Percentiles rank a stretch among this genome's conserved stretches.
Evolutionary conservation across 176 grass and related monocot species (phyloP).

Genomic region (Musa schizocarpa): DNA sequence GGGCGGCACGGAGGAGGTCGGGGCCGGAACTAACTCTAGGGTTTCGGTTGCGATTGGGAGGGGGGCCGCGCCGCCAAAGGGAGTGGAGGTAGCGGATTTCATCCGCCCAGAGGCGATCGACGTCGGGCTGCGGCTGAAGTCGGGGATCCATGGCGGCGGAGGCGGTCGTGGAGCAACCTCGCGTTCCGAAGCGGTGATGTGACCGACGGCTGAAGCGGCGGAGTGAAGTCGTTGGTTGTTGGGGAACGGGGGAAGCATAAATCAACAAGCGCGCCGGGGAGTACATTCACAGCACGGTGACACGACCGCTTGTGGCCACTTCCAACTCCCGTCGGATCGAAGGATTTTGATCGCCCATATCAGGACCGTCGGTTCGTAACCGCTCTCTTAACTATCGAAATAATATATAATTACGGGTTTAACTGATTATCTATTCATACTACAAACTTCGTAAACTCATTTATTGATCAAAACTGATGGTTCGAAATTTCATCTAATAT

Average conservation of each 20-base stretch:
- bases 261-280: too few species aligned
- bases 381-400: too few species aligned
- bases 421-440: too few species aligned
- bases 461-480: too few species aligned
- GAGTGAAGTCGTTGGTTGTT: background rate
- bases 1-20: background rate
- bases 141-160: background rate
- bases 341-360: background rate
- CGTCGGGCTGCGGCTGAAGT: background rate
- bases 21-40: background rate
- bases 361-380: too few species aligned
- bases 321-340: too few species aligned
- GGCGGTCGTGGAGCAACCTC: background rate
- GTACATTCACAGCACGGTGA: background rate
- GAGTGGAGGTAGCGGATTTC: constrained; percentile 63
- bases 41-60: background rate
- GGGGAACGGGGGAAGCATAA: too few species aligned
- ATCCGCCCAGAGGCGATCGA: constrained; percentile 26
- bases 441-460: too few species aligned
- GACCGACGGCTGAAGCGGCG: background rate
- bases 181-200: background rate
- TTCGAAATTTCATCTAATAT: too few species aligned
- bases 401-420: too few species aligned
- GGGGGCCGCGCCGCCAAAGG: constrained; percentile 44
- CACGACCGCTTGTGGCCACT: too few species aligned